These are phyloP conservation scores for Daldinia caldariorum DNA, from an alignment of 495 filamentous ascomycete genomes.

Conservation along the genomic window DNA sequence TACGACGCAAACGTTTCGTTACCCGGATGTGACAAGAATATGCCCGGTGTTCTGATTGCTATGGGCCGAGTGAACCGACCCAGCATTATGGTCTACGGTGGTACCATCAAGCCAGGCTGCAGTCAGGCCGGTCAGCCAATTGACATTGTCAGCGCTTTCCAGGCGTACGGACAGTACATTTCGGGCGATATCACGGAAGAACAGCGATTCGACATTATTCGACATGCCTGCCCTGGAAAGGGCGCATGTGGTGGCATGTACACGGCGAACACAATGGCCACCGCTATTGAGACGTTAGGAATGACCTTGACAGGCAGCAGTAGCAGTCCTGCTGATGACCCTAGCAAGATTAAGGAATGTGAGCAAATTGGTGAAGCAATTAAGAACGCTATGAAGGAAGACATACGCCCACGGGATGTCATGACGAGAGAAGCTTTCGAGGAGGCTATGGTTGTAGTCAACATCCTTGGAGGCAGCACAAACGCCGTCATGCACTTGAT, in stretches of 20 bases:
- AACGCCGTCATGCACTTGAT: constrained; percentile 98
- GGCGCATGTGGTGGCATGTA: constrained; percentile 99
- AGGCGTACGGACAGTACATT: constrained; percentile 96
- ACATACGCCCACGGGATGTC: constrained; percentile 90
- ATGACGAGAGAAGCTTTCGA: constrained; percentile 92
- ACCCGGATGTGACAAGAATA: constrained; percentile 99
- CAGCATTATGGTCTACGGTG: constrained; percentile 96
- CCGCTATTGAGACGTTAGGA: constrained; percentile 94
- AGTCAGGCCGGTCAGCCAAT: constrained; percentile 79
- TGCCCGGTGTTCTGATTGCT: constrained; percentile 97
- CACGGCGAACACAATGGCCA: constrained; percentile 98
- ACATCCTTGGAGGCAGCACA: constrained; percentile 94
- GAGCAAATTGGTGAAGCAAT: constrained; percentile 84
- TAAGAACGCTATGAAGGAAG: constrained; percentile 83
- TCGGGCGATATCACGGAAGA: constrained; percentile 91
- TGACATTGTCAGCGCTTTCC: constrained; percentile 97
- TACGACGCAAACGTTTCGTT: constrained; percentile 98
- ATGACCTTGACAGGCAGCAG: constrained; percentile 95
- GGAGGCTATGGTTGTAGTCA: constrained; percentile 95
- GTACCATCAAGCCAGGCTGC: constrained; percentile 92
- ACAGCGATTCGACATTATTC: constrained; percentile 91
- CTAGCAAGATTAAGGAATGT: constrained; percentile 88
- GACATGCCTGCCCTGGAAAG: constrained; percentile 90
- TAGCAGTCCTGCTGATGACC: constrained; percentile 88
- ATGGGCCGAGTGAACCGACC: constrained; percentile 96